Evolutionary conservation across 768 basidiomycete species (phyloP).

Genomic region (Macrolepiota fuliginosa): DNA sequence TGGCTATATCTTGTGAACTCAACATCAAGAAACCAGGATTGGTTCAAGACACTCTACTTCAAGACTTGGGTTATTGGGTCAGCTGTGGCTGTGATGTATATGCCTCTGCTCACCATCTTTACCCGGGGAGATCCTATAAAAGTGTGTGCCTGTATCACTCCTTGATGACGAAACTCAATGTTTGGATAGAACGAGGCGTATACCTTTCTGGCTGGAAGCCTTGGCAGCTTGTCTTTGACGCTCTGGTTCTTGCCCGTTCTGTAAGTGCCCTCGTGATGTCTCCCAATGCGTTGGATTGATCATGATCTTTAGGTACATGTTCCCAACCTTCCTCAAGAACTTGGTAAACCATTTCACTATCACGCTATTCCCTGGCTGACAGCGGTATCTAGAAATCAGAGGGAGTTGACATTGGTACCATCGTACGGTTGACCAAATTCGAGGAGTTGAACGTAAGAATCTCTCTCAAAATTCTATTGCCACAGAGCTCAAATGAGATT

Average conservation of each 20-base stretch:
- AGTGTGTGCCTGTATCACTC: slow-evolving; percentile 33
- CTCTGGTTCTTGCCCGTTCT: slow-evolving; percentile 73
- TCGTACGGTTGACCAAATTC: slow-evolving; percentile 75
- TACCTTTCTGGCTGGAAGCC: slow-evolving; percentile 65
- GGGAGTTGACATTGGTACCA: slow-evolving; percentile 61
- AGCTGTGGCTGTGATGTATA: slow-evolving; percentile 51
- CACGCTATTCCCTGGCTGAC: not conserved
- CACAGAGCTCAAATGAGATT: slow-evolving; percentile 3
- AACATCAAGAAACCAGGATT: slow-evolving; percentile 59
- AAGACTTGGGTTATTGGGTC: slow-evolving; percentile 72
- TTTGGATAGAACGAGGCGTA: slow-evolving; percentile 62
- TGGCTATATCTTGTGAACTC: slow-evolving; percentile 83
- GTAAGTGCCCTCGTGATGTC: slow-evolving; percentile 31
- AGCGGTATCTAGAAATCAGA: slow-evolving; percentile 43
- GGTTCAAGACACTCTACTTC: slow-evolving; percentile 78
- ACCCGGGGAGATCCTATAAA: slow-evolving; percentile 57
- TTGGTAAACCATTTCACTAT: slow-evolving; percentile 42
- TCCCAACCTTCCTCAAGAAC: slow-evolving; percentile 61
- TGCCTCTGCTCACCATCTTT: slow-evolving; percentile 69
- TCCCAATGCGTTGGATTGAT: not conserved
- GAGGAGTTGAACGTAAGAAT: slow-evolving; percentile 75
- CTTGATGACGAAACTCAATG: slow-evolving; percentile 3
- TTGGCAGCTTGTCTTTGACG: slow-evolving; percentile 69
- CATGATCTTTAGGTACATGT: slow-evolving; percentile 46
- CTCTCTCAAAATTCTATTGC: not conserved